Percentiles rank a stretch among this genome's conserved stretches.
Conservation (phyloP, 164 flowering plant genomes). For the Liriodendron chinense region DNA sequence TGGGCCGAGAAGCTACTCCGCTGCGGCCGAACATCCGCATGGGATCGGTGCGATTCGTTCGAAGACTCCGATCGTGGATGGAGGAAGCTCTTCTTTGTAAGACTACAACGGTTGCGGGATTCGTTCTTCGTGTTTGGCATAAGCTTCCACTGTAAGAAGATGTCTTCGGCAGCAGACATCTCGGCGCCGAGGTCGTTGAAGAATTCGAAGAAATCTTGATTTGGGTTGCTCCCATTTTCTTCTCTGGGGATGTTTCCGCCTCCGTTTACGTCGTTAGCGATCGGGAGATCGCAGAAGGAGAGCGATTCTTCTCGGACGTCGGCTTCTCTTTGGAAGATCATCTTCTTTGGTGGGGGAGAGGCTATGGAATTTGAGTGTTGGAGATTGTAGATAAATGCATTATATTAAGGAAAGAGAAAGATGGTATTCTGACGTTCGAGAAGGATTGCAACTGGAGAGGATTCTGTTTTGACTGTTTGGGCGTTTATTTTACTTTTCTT, state of each 20-base stretch:
- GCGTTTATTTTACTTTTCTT: no score
- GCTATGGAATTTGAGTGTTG: no score
- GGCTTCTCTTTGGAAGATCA: no score
- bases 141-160: slow-evolving; percentile 54
- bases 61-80: slow-evolving; percentile 38
- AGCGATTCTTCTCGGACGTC: slow-evolving; percentile 23
- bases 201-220: slow-evolving; percentile 53
- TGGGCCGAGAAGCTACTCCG: slow-evolving; percentile 38
- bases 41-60: slow-evolving; percentile 22
- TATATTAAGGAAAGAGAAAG: no score
- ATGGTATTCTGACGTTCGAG: no score
- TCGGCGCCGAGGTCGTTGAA: slow-evolving; percentile 21
- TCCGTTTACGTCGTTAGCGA: background rate
- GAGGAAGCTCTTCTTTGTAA: background rate
- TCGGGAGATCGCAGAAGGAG: slow-evolving; percentile 32
- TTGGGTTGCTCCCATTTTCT: slow-evolving; percentile 11
- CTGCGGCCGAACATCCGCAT: slow-evolving; percentile 3
- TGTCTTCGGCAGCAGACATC: slow-evolving; percentile 56
- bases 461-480: no score
- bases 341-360: no score
- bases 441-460: no score
- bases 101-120: no score
- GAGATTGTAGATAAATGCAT: no score
- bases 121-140: slow-evolving; percentile 24
- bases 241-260: background rate